phyloP scores from a whole-genome alignment of 495 filamentous ascomycete species.

The Cladorrhinum samala region DNA sequence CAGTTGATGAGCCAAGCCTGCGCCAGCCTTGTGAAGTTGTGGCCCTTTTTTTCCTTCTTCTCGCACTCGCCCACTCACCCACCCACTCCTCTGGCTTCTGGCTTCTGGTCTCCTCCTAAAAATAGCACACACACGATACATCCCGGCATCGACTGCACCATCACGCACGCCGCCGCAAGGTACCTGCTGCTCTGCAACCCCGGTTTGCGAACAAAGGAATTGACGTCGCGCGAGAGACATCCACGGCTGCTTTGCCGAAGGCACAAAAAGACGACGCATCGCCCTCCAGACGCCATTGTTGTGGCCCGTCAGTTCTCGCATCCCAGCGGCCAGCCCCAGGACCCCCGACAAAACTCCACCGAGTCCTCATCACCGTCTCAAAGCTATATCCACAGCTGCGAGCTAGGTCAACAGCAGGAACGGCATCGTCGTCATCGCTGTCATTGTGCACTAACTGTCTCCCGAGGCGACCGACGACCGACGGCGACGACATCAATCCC shows the following conservation, averaged over 20 bases:
- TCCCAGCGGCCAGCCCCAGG: slow-evolving; percentile 12
- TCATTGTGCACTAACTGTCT: neutral
- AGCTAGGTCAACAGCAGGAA: too few relatives aligned
- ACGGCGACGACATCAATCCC: neutral
- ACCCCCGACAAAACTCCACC: neutral
- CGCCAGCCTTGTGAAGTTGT: neutral
- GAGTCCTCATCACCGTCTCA: neutral
- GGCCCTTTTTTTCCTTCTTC: neutral
- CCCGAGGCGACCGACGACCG: neutral
- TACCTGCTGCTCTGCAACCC: slow-evolving; percentile 15
- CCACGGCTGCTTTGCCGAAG: slow-evolving; percentile 18
- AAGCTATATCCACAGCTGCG: neutral
- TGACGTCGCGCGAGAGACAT: slow-evolving; percentile 19
- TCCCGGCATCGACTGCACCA: slow-evolving; percentile 28
- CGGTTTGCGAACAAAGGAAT: slow-evolving; percentile 20
- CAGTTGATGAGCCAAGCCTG: neutral
- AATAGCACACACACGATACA: slow-evolving; percentile 23
- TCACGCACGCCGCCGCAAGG: slow-evolving; percentile 22
- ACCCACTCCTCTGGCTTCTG: neutral
- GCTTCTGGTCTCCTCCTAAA: neutral
- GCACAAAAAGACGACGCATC: slow-evolving; percentile 24
- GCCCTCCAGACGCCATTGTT: slow-evolving; percentile 20
- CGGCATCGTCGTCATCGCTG: too few relatives aligned
- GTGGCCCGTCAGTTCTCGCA: slow-evolving; percentile 11
- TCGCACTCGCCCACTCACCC: neutral